A percentile compares a stretch with the other conserved stretches of the same genome.
Evolutionary conservation across 495 filamentous ascomycete species (phyloP).

Genomic region (Geoglossum glabrum): DNA sequence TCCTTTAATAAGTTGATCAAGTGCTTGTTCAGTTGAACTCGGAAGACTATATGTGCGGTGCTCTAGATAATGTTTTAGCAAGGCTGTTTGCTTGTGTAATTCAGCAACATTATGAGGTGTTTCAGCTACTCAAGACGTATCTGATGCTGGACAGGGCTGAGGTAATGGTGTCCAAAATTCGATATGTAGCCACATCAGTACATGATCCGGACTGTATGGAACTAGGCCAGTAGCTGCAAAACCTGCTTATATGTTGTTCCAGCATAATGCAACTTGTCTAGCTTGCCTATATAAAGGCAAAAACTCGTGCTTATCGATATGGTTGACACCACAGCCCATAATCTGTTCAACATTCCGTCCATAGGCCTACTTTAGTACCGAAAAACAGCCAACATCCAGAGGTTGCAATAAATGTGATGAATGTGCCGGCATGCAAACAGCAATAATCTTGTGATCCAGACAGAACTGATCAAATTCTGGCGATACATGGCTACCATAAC

Average conservation of each 20-base stretch:
- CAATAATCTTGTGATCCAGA: constrained; percentile 8
- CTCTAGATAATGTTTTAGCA: background rate
- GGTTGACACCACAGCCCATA: background rate
- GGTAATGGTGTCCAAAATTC: too few species aligned
- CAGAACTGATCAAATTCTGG: constrained; percentile 3
- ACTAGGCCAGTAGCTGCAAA: background rate
- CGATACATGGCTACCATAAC: constrained; percentile 8
- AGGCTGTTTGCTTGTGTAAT: background rate
- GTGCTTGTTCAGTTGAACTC: too few species aligned
- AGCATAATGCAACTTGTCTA: background rate
- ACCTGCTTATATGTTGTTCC: background rate
- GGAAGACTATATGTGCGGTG: background rate
- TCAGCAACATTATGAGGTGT: background rate
- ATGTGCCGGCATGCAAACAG: constrained; percentile 11
- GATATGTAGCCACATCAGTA: too few species aligned
- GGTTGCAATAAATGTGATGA: constrained; percentile 13
- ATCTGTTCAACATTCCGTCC: constrained; percentile 2
- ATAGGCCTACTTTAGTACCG: constrained; percentile 9
- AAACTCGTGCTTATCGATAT: background rate
- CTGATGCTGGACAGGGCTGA: too few species aligned
- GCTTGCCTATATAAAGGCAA: background rate
- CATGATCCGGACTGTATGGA: too few species aligned
- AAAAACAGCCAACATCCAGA: constrained; percentile 12
- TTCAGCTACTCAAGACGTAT: background rate
- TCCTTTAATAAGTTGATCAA: too few species aligned